Evolutionary conservation across 441 rosid species (phyloP), one percentile per base, ranked within the genome.

Genomic region (Arabidopsis hybrid): DNA sequence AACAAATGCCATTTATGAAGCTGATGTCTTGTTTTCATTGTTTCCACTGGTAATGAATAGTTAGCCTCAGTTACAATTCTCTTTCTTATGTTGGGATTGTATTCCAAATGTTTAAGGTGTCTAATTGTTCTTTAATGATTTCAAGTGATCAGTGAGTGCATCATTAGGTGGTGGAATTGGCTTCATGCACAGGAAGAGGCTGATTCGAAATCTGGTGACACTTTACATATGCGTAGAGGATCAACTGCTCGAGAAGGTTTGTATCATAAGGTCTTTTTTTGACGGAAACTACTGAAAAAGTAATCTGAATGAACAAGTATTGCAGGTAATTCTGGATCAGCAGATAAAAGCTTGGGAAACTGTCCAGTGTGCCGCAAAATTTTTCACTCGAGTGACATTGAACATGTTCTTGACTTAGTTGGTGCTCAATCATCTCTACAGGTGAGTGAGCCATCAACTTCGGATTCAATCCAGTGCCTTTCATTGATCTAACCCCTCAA

Each of bases 1-100:
- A 78, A 47, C 45, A 64, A 63, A 81, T 84, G 81, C 89, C 94
- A 45, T 90, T 90, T 83, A 94, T 92, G 97, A 94, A 94, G 88
- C 81, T 94, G 79, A 94, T 94, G 97, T 94, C 99, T 75, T 94
- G 99, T 79, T 94, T 90, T 71, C 96, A 91, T 77, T 94, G 93
- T 77, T 91, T 90, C 75, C 99, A 94, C 82, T 76, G 93, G 97
- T 92, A 82, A 70, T 36, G 49, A 65, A 12, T 18, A 31, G 9
- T 52, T 68, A 59, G 67, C 39, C 1, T 72, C 47, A 3, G 38
- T 46, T 11, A 50, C 66, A 26, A 8, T 29, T 8, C 6, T 69
- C 35, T 16, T 14, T 36, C 42, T 21, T 34, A 46, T 9, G 51
- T 52, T 14, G 36, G 8, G 29, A 38, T 46, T 58, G 13, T 46